Conservation (phyloP, 257 asterid genomes). For the Solanum acaule region DNA sequence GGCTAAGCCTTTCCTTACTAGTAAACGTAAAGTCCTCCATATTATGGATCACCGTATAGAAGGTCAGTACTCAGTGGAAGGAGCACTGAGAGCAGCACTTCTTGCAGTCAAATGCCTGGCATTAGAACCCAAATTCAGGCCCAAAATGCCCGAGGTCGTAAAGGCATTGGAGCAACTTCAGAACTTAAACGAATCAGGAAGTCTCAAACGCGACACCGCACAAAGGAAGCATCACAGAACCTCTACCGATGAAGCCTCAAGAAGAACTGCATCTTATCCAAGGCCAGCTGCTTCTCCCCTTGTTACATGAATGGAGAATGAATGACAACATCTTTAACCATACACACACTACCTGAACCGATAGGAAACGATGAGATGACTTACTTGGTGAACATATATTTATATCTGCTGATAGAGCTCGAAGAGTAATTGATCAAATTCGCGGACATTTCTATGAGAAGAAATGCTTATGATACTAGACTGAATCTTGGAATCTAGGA, state of each 20-base stretch:
- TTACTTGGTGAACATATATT: not conserved
- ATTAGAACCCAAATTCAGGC: conserved; percentile 27
- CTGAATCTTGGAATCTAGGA: not conserved
- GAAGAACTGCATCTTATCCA: conserved; percentile 37
- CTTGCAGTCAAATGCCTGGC: conserved; percentile 30
- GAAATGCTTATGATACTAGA: not conserved
- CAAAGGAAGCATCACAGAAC: conserved; percentile 24
- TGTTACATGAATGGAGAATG: conserved; percentile 13
- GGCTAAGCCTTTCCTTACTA: conserved; percentile 32
- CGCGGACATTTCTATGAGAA: not conserved
- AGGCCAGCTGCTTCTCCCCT: conserved; percentile 35
- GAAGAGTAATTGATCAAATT: not conserved
- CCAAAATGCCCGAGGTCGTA: conserved; percentile 28
- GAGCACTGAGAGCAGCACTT: conserved; percentile 18
- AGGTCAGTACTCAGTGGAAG: conserved; percentile 32
- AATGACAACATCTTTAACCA: not conserved
- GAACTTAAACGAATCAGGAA: conserved; percentile 21
- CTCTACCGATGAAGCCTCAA: conserved; percentile 8
- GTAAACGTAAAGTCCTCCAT: conserved; percentile 24
- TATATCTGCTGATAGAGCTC: not conserved
- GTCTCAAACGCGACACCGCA: conserved; percentile 28
- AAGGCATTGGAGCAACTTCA: conserved; percentile 25
- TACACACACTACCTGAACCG: not conserved
- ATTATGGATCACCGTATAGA: conserved; percentile 31
- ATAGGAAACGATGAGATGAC: not conserved